These are phyloP conservation scores for Pilasporangium apinafurcum DNA, from an alignment of 352 stramenopile species.

Conservation along the genomic window DNA sequence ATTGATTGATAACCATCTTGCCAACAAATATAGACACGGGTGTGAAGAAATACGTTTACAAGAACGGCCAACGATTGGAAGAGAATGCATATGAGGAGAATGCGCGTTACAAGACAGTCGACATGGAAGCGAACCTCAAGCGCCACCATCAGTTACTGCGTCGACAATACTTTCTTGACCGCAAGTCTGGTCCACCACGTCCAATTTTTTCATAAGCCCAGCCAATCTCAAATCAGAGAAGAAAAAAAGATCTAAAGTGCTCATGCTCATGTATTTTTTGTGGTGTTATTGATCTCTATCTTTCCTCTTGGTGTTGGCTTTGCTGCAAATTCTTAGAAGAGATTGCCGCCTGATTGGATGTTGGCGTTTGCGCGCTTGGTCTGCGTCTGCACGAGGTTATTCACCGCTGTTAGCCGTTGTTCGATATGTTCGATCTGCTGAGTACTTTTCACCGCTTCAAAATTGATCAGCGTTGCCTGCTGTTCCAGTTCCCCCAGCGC, in stretches of 20 bases:
- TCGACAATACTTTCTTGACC: conserved; percentile 85
- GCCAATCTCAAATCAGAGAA: conserved; percentile 2
- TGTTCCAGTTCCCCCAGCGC: conserved; percentile 65
- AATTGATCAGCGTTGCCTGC: conserved; percentile 60
- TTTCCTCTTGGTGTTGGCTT: not conserved
- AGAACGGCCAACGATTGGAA: conserved; percentile 69
- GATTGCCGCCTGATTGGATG: conserved; percentile 24
- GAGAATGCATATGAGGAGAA: conserved; percentile 35
- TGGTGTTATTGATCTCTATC: too few relatives aligned
- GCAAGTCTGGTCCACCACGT: conserved; percentile 33
- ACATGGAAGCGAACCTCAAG: conserved; percentile 63
- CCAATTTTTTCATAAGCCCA: conserved; percentile 26
- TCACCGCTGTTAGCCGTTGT: conserved; percentile 55
- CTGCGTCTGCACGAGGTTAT: conserved; percentile 62
- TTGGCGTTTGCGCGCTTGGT: conserved; percentile 50
- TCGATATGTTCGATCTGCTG: conserved; percentile 72
- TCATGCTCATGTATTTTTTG: not conserved
- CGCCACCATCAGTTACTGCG: conserved; percentile 74
- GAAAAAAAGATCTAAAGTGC: not conserved
- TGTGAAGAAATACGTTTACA: conserved; percentile 79
- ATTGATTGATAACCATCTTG: too few relatives aligned
- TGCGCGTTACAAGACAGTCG: conserved; percentile 62
- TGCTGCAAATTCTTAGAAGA: conserved; percentile 20
- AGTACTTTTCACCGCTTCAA: conserved; percentile 57
- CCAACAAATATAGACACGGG: conserved; percentile 55